Evolutionary conservation across 768 basidiomycete genomes (phyloP), one percentile per base, ranked within the genome.

Genomic region (Favolaschia claudopus): DNA sequence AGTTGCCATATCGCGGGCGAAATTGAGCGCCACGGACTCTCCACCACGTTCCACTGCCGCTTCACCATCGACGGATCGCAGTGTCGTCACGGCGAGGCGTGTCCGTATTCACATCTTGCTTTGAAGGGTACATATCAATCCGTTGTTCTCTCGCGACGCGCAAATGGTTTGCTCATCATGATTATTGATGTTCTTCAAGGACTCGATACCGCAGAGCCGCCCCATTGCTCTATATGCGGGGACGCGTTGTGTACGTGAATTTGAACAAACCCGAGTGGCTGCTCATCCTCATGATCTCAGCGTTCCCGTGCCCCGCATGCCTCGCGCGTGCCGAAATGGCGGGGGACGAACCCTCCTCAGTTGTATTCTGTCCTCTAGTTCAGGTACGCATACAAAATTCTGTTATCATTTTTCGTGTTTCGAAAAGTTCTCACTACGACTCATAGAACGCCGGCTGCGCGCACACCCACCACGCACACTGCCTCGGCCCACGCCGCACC

Each of bases 401-500:
- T 19, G n/a, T n/a, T 15, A 20, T 39, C 32, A 43, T 22, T 20
- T 20, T 43, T 1, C 19, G 10, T 29, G 4, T 22, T 39, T n/a
- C n/a, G n/a, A n/a, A 24, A 51, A 27, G 9, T 33, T 43, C 14
- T 5, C 36, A 45, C 43, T 14, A 31, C 7, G 0, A 24, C 1
- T 9, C 10, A 8, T 37, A 72, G 71, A 72, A 72, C 38, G 69
- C 69, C 20, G 67, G 67, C 7, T 72, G 71, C 40, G 62, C 60
- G 4, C 70, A 72, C 44, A 38, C 70, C 7, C 71, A 72, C 39
- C 71, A 72, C 40, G 67, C 71, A 2, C 71, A 72, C 45, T 72
- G 71, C 49, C 32, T 72, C 14, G 68, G 66, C 9, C 37, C 60
- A 0, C 63, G 59, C 0, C 24, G 34, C 29, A 36, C 20, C 5